phyloP scores from a whole-genome alignment of 2,329 filamentous ascomycete genomes.

The Trichophyton benhamiae region DNA sequence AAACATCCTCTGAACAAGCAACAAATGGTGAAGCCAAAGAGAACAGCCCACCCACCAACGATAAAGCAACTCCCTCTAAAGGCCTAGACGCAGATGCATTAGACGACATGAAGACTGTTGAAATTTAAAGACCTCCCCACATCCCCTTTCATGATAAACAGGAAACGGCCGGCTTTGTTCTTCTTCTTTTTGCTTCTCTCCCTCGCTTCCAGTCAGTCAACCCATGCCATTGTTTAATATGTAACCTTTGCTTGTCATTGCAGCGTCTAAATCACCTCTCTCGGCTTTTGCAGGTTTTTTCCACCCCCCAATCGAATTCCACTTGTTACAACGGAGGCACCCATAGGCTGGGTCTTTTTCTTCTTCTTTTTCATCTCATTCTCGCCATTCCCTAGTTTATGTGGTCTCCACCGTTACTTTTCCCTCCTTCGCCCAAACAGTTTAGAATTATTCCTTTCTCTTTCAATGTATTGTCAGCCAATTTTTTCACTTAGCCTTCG shows the following conservation, averaged over 20 bases:
- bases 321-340: not conserved
- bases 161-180: not conserved
- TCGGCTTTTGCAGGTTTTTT: not conserved
- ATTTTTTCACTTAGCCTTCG: constrained; percentile 18
- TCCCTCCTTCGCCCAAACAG: constrained; percentile 12
- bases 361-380: not conserved
- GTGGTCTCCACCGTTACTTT: constrained; percentile 10
- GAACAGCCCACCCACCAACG: no score
- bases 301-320: not conserved
- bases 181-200: constrained; percentile 1
- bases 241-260: constrained; percentile 1
- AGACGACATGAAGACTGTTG: constrained; percentile 38
- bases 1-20: not conserved
- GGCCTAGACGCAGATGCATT: constrained; percentile 29
- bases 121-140: constrained; percentile 8
- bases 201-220: not conserved
- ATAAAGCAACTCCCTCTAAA: constrained; percentile 16
- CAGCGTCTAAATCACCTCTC: not conserved
- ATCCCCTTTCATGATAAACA: not conserved
- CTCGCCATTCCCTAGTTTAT: not conserved
- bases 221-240: constrained; percentile 2
- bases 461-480: constrained; percentile 15
- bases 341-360: constrained; percentile 1
- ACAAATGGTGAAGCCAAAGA: not conserved
- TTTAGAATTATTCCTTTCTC: not conserved